Conservation (phyloP, 2,329 filamentous ascomycete species). For the Ophiostoma quercus region DNA sequence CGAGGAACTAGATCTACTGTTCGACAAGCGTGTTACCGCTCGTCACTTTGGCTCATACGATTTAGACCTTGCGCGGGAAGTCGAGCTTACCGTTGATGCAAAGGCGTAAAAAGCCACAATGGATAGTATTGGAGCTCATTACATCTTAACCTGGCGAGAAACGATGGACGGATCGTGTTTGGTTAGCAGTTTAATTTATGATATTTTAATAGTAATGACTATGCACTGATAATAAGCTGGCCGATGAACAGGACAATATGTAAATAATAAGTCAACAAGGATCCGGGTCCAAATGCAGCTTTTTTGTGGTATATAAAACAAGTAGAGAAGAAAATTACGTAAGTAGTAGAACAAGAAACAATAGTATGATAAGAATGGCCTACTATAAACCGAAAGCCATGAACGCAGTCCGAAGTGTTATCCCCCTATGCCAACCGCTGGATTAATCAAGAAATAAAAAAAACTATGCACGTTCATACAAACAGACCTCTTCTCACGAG, state of each 20-base stretch:
- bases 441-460: not conserved
- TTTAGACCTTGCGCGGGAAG: not conserved
- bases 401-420: not conserved
- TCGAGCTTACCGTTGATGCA: not conserved
- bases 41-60: slow-evolving; percentile 1
- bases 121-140: no score
- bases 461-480: not conserved
- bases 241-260: not conserved
- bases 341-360: not conserved
- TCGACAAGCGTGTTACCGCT: slow-evolving; percentile 32
- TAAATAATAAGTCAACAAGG: not conserved
- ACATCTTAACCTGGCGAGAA: not conserved
- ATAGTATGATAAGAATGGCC: not conserved
- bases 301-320: not conserved
- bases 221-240: not conserved
- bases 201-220: not conserved
- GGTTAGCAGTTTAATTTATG: not conserved
- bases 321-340: not conserved
- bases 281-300: not conserved
- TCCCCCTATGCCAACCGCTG: not conserved
- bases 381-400: not conserved
- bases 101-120: not conserved
- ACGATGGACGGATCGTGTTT: not conserved
- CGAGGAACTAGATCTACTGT: slow-evolving; percentile 53
- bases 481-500: not conserved